A percentile compares a stretch with the other conserved stretches of the same genome.
Evolutionary conservation across 345 rosid genomes (phyloP).

Genomic region (Acer yangbiense): DNA sequence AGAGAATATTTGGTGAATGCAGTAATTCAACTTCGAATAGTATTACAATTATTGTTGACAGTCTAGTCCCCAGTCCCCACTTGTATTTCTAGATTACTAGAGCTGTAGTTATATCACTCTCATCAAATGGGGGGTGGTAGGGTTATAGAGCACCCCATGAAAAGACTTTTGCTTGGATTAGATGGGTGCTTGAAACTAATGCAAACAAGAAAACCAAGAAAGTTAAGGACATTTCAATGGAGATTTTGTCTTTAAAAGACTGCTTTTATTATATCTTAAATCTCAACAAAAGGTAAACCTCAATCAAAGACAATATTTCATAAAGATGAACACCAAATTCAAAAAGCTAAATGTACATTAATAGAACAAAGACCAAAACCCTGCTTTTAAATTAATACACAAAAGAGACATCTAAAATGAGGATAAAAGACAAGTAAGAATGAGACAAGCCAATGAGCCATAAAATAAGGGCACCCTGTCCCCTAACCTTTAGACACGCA

Average conservation of each 20-base stretch:
- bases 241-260: not conserved
- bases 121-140: not conserved
- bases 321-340: not conserved
- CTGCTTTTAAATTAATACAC: not conserved
- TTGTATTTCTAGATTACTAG: not conserved
- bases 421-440: constrained; percentile 10
- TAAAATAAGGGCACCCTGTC: constrained; percentile 33
- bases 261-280: constrained; percentile 1
- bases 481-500: constrained; percentile 26
- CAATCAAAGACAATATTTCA: constrained; percentile 12
- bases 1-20: not conserved
- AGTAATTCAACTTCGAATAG: not conserved
- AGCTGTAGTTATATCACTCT: not conserved
- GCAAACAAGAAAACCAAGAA: constrained; percentile 17
- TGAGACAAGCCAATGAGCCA: constrained; percentile 40
- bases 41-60: too few relatives aligned
- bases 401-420: not conserved
- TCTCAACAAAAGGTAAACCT: not conserved
- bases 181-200: constrained; percentile 5
- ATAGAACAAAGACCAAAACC: constrained; percentile 4
- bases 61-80: not conserved
- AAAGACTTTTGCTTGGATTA: constrained; percentile 16
- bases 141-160: not conserved
- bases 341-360: constrained; percentile 5
- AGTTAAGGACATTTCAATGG: not conserved